phyloP scores from a whole-genome alignment of 768 basidiomycete species.

The Kwoniella sp. region DNA sequence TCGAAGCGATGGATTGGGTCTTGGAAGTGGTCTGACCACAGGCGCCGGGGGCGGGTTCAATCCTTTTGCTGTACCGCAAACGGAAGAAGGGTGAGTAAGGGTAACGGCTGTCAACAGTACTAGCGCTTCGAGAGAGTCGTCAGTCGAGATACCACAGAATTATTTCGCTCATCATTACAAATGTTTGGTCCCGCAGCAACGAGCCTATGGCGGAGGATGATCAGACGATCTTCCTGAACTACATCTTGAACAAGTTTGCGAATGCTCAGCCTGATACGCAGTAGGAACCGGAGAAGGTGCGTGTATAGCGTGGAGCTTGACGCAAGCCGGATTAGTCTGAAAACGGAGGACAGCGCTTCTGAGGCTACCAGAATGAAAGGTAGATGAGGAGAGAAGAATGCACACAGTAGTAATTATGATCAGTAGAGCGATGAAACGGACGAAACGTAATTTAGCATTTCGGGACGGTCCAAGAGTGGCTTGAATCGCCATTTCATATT shows the following conservation, averaged over 20 bases:
- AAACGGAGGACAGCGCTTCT: too few relatives aligned
- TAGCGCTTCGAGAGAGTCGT: too few relatives aligned
- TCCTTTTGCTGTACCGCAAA: slow-evolving; percentile 54
- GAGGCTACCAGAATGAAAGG: too few relatives aligned
- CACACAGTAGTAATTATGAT: too few relatives aligned
- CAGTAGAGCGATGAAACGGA: too few relatives aligned
- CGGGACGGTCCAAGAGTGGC: too few relatives aligned
- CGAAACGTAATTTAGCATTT: too few relatives aligned
- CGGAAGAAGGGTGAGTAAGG: slow-evolving; percentile 42
- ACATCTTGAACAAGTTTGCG: slow-evolving; percentile 54
- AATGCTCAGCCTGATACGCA: slow-evolving; percentile 48
- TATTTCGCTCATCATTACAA: slow-evolving; percentile 6
- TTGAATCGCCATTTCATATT: too few relatives aligned
- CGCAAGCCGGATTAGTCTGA: too few relatives aligned
- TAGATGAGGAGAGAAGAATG: too few relatives aligned
- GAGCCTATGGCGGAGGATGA: slow-evolving; percentile 42
- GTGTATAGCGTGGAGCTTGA: too few relatives aligned
- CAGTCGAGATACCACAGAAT: not conserved
- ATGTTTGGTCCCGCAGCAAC: slow-evolving; percentile 14
- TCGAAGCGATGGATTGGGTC: slow-evolving; percentile 6
- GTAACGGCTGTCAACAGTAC: not conserved
- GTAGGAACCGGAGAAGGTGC: slow-evolving; percentile 4
- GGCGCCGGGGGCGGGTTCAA: slow-evolving; percentile 39
- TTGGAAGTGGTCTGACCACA: slow-evolving; percentile 3
- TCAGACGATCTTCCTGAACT: slow-evolving; percentile 54